Conservation (phyloP, 805 yeast species). For the Saccharomycopsis fodiens region DNA sequence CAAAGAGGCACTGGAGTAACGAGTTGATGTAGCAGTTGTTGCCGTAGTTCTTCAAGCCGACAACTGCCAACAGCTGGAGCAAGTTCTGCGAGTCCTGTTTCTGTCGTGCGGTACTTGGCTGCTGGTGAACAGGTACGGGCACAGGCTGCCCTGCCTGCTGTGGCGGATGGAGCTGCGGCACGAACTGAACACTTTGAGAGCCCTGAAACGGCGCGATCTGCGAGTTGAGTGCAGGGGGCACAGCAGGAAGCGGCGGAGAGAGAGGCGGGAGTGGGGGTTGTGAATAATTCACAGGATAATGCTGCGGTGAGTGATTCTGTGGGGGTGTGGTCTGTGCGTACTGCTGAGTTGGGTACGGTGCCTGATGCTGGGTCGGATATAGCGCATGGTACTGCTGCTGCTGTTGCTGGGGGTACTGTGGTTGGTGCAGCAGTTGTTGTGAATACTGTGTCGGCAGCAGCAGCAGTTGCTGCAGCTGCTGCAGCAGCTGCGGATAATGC, state of each 20-base stretch:
- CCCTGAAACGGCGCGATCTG: background rate
- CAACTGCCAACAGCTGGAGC: constrained; percentile 38
- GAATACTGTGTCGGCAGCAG: background rate
- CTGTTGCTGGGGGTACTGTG: background rate
- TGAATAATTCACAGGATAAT: background rate
- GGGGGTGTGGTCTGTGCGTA: background rate
- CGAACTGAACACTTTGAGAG: background rate
- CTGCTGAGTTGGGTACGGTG: background rate
- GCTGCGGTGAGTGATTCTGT: background rate
- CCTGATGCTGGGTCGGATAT: background rate
- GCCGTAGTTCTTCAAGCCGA: constrained; percentile 62
- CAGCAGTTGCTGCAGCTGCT: constrained; percentile 1
- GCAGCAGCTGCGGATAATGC: background rate
- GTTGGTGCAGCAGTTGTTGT: background rate
- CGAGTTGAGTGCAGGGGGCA: background rate
- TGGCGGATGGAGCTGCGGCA: constrained; percentile 12
- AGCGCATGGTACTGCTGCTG: no score
- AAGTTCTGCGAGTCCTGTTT: constrained; percentile 34
- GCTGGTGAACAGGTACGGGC: constrained; percentile 2
- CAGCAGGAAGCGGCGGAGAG: background rate
- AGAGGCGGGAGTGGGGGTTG: background rate
- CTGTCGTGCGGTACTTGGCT: constrained; percentile 15
- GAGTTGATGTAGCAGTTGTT: constrained; percentile 73
- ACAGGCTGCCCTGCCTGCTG: constrained; percentile 9
- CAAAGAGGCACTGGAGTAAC: constrained; percentile 64